Conservation (phyloP, 768 basidiomycete species). For the Pisolithus sp. region DNA sequence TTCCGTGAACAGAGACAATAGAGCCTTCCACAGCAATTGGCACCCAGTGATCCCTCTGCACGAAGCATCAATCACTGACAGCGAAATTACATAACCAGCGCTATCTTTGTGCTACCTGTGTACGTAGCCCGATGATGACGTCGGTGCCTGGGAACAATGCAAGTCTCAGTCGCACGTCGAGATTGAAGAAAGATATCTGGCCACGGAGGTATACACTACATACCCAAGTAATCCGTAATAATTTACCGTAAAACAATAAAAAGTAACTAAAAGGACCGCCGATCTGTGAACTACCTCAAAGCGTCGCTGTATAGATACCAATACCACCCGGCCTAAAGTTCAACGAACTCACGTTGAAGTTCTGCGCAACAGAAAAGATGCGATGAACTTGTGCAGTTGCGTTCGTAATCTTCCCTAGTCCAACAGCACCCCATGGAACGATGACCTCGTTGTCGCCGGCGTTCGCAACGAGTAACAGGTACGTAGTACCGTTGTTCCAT, state of each 20-base stretch:
- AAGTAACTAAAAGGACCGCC: background rate
- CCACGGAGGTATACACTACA: no score
- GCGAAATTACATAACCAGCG: no score
- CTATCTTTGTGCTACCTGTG: no score
- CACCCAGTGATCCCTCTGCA: no score
- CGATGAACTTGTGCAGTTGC: constrained; percentile 14
- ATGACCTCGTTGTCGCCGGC: background rate
- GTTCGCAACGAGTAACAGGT: constrained; percentile 18
- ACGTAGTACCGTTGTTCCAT: constrained; percentile 18
- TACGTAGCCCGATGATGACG: no score
- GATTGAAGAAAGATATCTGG: no score
- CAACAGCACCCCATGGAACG: constrained; percentile 16
- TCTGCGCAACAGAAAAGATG: constrained; percentile 8
- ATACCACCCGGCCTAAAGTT: constrained; percentile 11
- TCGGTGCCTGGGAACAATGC: no score
- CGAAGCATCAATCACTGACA: no score
- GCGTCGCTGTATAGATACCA: constrained; percentile 19
- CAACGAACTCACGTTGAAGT: constrained; percentile 17
- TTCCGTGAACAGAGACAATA: no score
- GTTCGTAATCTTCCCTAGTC: constrained; percentile 11
- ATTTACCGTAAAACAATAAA: background rate
- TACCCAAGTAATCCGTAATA: background rate
- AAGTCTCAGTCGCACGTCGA: no score
- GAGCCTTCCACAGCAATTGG: no score
- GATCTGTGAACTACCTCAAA: background rate